These are phyloP conservation scores for Puccinia horiana DNA, from an alignment of 1,284 basidiomycete species.

Conservation along the genomic window DNA sequence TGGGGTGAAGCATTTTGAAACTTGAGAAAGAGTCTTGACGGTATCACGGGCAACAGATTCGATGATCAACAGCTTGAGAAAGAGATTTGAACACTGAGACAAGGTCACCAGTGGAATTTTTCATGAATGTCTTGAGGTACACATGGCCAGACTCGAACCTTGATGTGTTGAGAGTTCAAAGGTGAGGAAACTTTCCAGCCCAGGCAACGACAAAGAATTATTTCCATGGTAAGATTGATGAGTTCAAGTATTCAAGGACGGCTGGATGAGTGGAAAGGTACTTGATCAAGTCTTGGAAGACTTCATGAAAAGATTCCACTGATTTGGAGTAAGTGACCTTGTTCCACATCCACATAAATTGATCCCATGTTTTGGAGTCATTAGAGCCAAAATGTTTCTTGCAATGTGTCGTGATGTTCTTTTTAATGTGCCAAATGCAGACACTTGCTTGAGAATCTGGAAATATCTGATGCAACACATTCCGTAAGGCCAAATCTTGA, in stretches of 20 bases:
- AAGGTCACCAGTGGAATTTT: background rate
- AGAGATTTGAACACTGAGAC: background rate
- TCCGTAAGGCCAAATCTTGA: background rate
- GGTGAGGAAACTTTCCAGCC: no score
- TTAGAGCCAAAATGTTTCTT: background rate
- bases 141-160: background rate
- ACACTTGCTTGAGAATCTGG: background rate
- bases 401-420: background rate
- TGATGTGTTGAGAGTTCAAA: background rate
- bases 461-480: background rate
- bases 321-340: background rate
- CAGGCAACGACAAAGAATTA: background rate
- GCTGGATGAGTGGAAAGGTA: background rate
- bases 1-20: background rate
- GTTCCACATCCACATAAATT: background rate
- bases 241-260: background rate
- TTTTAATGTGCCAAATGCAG: background rate
- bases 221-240: no score
- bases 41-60: background rate
- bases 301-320: background rate
- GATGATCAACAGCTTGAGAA: background rate
- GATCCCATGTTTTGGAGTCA: background rate
- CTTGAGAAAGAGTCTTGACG: background rate
- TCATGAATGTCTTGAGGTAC: background rate
- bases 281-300: background rate